Evolutionary conservation across 108 stramenopile species (phyloP), one percentile per base, ranked within the genome.

Genomic region (Seminavis robusta): DNA sequence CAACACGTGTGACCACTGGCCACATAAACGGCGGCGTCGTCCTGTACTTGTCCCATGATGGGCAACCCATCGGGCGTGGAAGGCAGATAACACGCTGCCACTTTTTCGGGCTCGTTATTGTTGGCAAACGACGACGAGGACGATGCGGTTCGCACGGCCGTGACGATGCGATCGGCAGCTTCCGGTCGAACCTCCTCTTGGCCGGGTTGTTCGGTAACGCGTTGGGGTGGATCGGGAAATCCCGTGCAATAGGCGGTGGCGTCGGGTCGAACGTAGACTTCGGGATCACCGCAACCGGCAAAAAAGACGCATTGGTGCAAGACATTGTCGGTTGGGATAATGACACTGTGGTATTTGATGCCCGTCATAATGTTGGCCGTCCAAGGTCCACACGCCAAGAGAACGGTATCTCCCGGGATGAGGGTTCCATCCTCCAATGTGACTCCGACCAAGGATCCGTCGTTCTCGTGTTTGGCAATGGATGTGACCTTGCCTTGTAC

Each of bases 1-100:
- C 95, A 94, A 58, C 90, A 92, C 30, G 79, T 82, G 59, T 93
- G 89, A 7, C 91, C 95, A 27, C 87, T 57, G 42, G 74, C 79
- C 17, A 94, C 66, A 71, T 69, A 89, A 20, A 79, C 81, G 11
- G 65, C 56, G 13, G 49, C 33, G 8, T 38, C 43, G 17, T 67
- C 84, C 2, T 74, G 73, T 3, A 28, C 6, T 23, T 53, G 44
- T 11, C 92, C 90, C 69, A 96, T 88, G 30, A 94, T 73, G 20
- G 95, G 95, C 17, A 86, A 7, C 15, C 73, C 86, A 65, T 96
- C 95, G 7, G 70, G 48, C 5, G 81, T 73, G 26, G 42, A 46
- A 17, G 81, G 81, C 23, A 74, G 53, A 61, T 83, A 78, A 49
- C 81, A 83, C n/a, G 73, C 63, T 44, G 71, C 70, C n/a, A 47